Percentiles rank a stretch among this genome's conserved stretches.
phyloP scores from a whole-genome alignment of 805 yeast species.

The Nakazawaea holstii region DNA sequence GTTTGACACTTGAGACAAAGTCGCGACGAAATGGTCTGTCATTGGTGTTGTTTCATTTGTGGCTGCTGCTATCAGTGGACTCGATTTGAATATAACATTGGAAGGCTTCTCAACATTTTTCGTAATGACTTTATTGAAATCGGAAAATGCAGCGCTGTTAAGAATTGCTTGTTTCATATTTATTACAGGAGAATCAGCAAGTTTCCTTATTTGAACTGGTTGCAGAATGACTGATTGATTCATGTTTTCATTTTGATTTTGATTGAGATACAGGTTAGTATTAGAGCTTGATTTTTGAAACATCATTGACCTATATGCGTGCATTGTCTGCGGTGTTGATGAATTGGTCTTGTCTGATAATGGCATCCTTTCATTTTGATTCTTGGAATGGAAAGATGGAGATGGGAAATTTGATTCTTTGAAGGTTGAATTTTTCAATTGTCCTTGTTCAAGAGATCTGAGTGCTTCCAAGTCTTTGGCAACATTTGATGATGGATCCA shows the following conservation, averaged over 20 bases:
- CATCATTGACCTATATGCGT: slow-evolving; percentile 7
- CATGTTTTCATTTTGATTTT: background rate
- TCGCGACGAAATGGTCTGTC: too few relatives aligned
- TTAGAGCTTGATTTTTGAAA: background rate
- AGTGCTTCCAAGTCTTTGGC: background rate
- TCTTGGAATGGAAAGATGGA: too few relatives aligned
- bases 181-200: background rate
- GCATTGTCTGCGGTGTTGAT: background rate
- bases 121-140: background rate
- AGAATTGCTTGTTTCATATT: background rate
- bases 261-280: background rate
- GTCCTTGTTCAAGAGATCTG: background rate
- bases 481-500: background rate
- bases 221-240: background rate
- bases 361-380: background rate
- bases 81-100: too few relatives aligned
- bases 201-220: background rate
- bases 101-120: too few relatives aligned
- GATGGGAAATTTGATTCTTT: too few relatives aligned
- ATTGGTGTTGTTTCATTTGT: too few relatives aligned
- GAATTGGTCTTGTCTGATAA: slow-evolving; percentile 1
- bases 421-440: too few relatives aligned
- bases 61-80: too few relatives aligned
- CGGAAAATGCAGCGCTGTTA: background rate
- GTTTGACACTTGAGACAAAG: too few relatives aligned